Evolutionary conservation across 2,329 filamentous ascomycete species (phyloP).

Genomic region (Amesomyces nigricolor): DNA sequence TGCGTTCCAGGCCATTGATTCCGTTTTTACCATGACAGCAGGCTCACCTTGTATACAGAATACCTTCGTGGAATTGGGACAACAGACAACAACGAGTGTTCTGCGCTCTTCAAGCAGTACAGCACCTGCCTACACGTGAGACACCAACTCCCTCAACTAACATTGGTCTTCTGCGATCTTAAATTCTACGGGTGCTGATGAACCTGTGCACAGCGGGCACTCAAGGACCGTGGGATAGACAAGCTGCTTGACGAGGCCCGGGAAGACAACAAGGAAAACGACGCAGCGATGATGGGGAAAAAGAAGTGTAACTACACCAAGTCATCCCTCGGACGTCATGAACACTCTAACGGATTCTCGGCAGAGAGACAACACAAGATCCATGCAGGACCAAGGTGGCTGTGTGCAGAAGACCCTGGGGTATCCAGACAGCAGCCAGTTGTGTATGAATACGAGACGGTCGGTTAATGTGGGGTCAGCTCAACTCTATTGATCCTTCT

Average conservation of each 20-base stretch:
- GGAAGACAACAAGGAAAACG: slow-evolving; percentile 83
- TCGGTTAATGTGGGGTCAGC: no score
- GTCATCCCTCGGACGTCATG: not conserved
- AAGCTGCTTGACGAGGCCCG: slow-evolving; percentile 86
- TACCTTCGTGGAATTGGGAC: slow-evolving; percentile 82
- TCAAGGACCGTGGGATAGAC: slow-evolving; percentile 88
- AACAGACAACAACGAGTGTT: slow-evolving; percentile 73
- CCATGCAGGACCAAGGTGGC: no score
- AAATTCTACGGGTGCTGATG: not conserved
- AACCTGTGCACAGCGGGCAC: slow-evolving; percentile 55
- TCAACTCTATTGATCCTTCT: not conserved
- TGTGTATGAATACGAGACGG: not conserved
- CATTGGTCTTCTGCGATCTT: not conserved
- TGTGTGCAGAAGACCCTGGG: no score
- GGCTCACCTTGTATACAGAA: slow-evolving; percentile 49
- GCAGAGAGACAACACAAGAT: no score
- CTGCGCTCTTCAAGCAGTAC: slow-evolving; percentile 80
- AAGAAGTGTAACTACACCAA: slow-evolving; percentile 29
- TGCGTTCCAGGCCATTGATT: slow-evolving; percentile 35
- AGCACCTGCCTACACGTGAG: slow-evolving; percentile 76
- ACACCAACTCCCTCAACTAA: slow-evolving; percentile 1
- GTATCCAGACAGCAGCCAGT: not conserved
- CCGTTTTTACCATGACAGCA: not conserved
- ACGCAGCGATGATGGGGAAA: slow-evolving; percentile 55
- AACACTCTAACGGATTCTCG: no score